phyloP scores from a whole-genome alignment of 176 grass and related monocot genomes.

The Carex cristatella region DNA sequence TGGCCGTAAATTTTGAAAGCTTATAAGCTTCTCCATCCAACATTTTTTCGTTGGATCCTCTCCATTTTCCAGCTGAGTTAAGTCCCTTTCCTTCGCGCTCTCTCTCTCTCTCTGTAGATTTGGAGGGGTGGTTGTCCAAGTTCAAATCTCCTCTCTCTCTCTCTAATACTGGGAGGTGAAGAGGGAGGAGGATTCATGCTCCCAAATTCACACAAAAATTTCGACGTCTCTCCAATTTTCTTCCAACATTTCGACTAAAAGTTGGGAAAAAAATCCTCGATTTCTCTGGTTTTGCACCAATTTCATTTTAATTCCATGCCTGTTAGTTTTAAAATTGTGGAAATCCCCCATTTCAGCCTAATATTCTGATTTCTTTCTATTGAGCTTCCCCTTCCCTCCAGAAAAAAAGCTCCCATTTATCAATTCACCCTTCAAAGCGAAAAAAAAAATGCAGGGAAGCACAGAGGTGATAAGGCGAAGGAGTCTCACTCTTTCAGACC shows the following conservation, averaged over 20 bases:
- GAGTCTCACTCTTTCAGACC: slow-evolving; percentile 19
- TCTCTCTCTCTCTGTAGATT: background rate
- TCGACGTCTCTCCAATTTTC: background rate
- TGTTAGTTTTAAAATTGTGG: background rate
- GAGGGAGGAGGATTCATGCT: background rate
- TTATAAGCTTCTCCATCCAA: background rate
- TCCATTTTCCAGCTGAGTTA: background rate
- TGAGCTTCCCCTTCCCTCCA: background rate
- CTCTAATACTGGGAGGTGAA: background rate
- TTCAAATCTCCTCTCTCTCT: slow-evolving; percentile 6
- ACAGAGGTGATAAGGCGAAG: slow-evolving; percentile 14
- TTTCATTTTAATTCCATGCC: background rate
- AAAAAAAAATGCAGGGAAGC: slow-evolving; percentile 15
- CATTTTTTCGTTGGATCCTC: background rate
- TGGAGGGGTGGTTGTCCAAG: background rate
- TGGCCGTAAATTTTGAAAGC: background rate
- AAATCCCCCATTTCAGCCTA: background rate
- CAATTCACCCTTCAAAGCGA: background rate
- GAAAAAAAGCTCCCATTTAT: background rate
- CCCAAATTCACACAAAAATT: background rate
- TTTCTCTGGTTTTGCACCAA: background rate
- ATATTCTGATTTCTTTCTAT: background rate
- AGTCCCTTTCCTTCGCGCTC: background rate
- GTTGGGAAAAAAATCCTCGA: background rate
- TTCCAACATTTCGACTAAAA: background rate